Evolutionary conservation across 1,139 yeast species (phyloP), one percentile per base, ranked within the genome.

Genomic region (Blastobotrys elegans): DNA sequence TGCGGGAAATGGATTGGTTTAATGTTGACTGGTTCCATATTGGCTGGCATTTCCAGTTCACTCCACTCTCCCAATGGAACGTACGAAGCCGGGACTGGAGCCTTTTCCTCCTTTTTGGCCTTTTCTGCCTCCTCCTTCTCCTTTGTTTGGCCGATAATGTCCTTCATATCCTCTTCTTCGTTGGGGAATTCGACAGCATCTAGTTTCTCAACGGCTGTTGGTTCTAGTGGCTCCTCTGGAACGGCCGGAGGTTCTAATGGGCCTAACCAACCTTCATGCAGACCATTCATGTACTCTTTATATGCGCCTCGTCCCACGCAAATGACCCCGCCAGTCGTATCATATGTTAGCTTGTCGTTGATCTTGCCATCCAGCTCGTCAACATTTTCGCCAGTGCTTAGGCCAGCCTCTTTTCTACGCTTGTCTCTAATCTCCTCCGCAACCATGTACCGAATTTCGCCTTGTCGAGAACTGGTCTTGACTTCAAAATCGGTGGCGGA

Each of bases 271-370:
- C 98, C 99, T 68, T 94, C 98, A 60, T 92, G 97, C 8, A 94
- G 65, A 6, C 98, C 99, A 45, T 79, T 76, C 49, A 94, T 66
- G 62, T 87, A 94, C 70, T 94, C 99, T 65, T 90, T 92, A 66
- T 79, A 92, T 0, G 97, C 92, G 49, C 98, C 98, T 63, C 99
- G 76, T 2, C 99, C 99, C 29, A 94, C 71, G 64, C 97, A 87
- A 21, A 94, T 76, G 13, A 89, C 83, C 43, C 98, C 98, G 18
- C 97, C 97, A n/a, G 66, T 57, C 2, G 48, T 49, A 48, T 69
- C 68, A 17, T 57, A 53, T 14, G 46, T 47, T 32, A 66, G 44
- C 43, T 59, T 58, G n/a, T 56, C 48, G 18, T 57, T 58, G 32
- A 63, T 60, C 42, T 55, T 55, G 18, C 50, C 35, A 33, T 65